These are phyloP conservation scores for Ambrosia hybrid DNA, from an alignment of 140 eudicot species.

Conservation along the genomic window DNA sequence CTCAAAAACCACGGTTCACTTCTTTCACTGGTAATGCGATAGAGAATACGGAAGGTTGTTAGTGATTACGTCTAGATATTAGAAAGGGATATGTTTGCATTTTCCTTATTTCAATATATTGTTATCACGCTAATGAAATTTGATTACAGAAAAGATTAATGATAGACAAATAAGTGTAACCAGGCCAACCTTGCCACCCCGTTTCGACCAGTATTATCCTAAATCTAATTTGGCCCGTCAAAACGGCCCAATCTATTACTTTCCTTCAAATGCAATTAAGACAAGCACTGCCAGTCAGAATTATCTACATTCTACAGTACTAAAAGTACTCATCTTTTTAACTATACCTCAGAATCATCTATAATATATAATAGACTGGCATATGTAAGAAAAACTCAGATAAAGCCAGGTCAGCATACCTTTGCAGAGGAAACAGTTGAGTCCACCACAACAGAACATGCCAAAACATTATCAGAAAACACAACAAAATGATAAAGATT, in stretches of 20 bases:
- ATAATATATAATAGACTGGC: neutral
- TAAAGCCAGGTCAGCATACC: conserved; percentile 47
- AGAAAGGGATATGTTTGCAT: neutral
- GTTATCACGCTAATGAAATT: neutral
- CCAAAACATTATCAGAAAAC: conserved; percentile 91
- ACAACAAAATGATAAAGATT: conserved; percentile 62
- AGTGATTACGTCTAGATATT: neutral
- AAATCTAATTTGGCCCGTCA: neutral
- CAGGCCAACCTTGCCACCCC: neutral
- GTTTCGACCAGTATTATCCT: neutral
- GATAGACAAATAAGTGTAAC: neutral
- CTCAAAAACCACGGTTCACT: too few species aligned
- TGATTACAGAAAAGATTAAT: neutral
- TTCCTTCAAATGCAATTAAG: neutral
- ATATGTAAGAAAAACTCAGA: conserved; percentile 10
- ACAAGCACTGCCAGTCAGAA: neutral
- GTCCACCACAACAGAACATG: conserved; percentile 82
- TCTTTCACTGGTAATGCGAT: too few species aligned
- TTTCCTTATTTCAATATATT: neutral
- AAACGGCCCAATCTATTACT: neutral
- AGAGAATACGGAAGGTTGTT: neutral
- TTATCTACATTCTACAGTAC: neutral
- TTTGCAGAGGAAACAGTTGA: conserved; percentile 68
- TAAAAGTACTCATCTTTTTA: neutral
- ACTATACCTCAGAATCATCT: neutral